phyloP scores from a whole-genome alignment of 345 rosid species.

The Hirschfeldia incana region DNA sequence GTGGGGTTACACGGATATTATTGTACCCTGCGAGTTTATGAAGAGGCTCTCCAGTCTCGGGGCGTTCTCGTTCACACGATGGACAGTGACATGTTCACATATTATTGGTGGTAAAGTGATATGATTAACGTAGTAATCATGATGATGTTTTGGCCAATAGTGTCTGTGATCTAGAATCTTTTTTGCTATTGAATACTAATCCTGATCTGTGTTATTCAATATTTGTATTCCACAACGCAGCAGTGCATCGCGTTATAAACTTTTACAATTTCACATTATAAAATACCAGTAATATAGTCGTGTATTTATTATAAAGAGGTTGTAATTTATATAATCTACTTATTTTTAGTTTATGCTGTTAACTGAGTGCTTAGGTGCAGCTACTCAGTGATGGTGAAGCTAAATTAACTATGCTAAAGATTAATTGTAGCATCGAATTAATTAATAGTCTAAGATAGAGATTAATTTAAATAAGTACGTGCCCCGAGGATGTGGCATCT shows the following conservation, averaged over 20 bases:
- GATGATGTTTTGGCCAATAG: background rate
- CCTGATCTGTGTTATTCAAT: background rate
- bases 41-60: background rate
- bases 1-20: background rate
- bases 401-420: background rate
- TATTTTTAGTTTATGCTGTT: background rate
- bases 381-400: background rate
- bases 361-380: background rate
- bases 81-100: conserved; percentile 9
- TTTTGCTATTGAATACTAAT: background rate
- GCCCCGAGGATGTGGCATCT: background rate
- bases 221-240: background rate
- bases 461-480: background rate
- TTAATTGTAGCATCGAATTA: background rate
- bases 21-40: background rate
- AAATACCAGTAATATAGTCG: background rate
- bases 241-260: background rate
- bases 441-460: background rate
- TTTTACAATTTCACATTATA: background rate
- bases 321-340: background rate
- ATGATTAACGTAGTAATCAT: background rate
- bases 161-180: background rate
- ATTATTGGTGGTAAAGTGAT: background rate
- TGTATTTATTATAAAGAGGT: background rate
- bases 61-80: background rate